phyloP scores from a whole-genome alignment of 2,329 filamentous ascomycete species.

The Trichoderma semiorbis region DNA sequence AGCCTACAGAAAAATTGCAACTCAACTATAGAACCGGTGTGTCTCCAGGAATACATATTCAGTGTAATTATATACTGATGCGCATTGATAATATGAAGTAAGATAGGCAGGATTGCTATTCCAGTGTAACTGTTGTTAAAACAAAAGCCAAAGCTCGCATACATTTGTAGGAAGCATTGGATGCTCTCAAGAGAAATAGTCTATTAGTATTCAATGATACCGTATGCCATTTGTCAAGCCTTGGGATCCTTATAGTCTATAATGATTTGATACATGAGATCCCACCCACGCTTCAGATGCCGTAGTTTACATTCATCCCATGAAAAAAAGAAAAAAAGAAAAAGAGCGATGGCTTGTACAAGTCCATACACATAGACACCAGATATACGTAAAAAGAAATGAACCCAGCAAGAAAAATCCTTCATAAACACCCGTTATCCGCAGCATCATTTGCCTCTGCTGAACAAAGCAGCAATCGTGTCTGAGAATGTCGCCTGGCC shows the following conservation, averaged over 20 bases:
- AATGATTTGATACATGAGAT: background rate
- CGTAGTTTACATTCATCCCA: conserved; percentile 11
- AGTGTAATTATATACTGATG: background rate
- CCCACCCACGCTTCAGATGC: conserved; percentile 11
- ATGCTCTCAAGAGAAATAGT: background rate
- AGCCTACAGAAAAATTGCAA: background rate
- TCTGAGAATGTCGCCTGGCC: conserved; percentile 33
- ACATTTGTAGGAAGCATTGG: background rate
- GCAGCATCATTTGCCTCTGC: conserved; percentile 27
- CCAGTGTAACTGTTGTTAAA: background rate
- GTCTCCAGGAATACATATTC: background rate
- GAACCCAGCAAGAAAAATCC: background rate
- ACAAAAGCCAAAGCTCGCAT: background rate
- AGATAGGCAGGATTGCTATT: background rate
- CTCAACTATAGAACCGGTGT: background rate
- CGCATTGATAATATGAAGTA: background rate
- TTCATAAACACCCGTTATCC: background rate
- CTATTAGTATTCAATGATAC: background rate
- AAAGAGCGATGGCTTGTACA: background rate
- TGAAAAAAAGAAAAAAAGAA: background rate
- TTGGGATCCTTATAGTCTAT: conserved; percentile 2
- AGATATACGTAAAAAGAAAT: background rate
- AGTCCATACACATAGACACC: background rate
- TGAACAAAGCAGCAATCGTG: conserved; percentile 29
- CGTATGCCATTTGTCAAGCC: background rate